Evolutionary conservation across 164 flowering plant genomes (phyloP).

Genomic region (Stephania yunnanensis): DNA sequence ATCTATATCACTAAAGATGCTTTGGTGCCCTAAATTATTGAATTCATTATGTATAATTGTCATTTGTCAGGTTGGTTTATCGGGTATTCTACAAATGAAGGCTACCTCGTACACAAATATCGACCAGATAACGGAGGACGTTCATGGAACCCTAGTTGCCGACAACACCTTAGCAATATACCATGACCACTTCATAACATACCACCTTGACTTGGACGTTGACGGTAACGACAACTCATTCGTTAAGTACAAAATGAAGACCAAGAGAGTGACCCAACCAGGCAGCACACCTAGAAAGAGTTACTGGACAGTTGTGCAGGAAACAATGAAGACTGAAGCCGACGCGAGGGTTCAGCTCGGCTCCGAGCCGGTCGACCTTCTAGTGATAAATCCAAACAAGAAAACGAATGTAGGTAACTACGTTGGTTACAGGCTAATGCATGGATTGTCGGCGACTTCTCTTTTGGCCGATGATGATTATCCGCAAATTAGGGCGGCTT

Average conservation of each 20-base stretch:
- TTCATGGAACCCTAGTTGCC: constrained; percentile 46
- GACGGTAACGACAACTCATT: constrained; percentile 59
- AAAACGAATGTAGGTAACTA: constrained; percentile 32
- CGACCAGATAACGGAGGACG: constrained; percentile 29
- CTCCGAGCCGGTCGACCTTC: constrained; percentile 25
- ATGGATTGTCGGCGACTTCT: constrained; percentile 18
- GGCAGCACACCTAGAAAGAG: constrained; percentile 18
- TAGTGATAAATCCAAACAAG: constrained; percentile 33
- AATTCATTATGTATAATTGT: not conserved
- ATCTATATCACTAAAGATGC: too few species aligned
- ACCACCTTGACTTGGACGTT: constrained; percentile 62
- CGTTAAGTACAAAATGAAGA: constrained; percentile 35
- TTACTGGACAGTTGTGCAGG: constrained; percentile 41
- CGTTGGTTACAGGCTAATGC: constrained; percentile 33
- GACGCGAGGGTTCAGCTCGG: constrained; percentile 25
- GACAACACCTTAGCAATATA: constrained; percentile 42
- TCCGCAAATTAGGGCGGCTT: constrained; percentile 37
- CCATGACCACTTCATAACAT: constrained; percentile 70
- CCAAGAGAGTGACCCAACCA: constrained; percentile 13
- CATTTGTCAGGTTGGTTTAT: constrained; percentile 41
- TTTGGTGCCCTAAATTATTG: too few species aligned
- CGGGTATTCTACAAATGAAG: constrained; percentile 56
- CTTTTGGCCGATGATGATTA: constrained; percentile 36
- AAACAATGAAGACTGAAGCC: constrained; percentile 39
- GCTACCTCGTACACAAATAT: constrained; percentile 32